Evolutionary conservation across 768 basidiomycete species (phyloP).

Genomic region (Rhodocollybia butyracea): DNA sequence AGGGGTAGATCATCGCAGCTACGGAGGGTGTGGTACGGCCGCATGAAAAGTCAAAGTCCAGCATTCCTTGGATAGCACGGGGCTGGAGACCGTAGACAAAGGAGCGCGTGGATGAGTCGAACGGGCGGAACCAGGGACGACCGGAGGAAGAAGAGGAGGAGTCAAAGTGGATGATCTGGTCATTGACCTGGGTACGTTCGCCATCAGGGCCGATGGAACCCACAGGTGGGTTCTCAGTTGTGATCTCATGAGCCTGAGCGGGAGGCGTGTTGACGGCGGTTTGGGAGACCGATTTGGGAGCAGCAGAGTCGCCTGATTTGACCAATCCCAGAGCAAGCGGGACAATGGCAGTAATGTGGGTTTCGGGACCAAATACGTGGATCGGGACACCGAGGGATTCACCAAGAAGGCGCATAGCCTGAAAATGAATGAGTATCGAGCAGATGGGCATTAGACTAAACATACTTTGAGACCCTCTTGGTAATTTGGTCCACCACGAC

Average conservation of each 20-base stretch:
- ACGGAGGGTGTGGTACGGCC: conserved; percentile 88
- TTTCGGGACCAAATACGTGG: conserved; percentile 95
- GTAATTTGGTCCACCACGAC: conserved; percentile 99
- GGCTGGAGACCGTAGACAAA: conserved; percentile 99
- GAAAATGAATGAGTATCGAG: not conserved
- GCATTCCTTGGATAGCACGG: conserved; percentile 93
- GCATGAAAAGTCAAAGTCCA: conserved; percentile 99
- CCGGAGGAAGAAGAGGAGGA: conserved; percentile 25
- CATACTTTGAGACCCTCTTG: conserved; percentile 58
- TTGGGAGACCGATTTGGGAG: conserved; percentile 22
- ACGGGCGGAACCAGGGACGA: conserved; percentile 86
- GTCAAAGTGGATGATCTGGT: conserved; percentile 91
- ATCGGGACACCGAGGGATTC: conserved; percentile 98
- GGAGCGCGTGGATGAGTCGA: conserved; percentile 90
- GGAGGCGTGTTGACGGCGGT: conserved; percentile 48
- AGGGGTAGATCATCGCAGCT: conserved; percentile 99
- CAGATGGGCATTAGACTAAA: not conserved
- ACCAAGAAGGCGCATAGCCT: conserved; percentile 92
- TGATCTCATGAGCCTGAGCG: conserved; percentile 30
- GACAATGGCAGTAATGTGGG: conserved; percentile 97
- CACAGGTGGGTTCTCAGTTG: conserved; percentile 30
- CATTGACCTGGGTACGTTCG: conserved; percentile 72
- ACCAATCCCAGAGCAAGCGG: conserved; percentile 94
- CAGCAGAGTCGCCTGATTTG: conserved; percentile 35
- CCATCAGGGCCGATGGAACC: conserved; percentile 5